phyloP scores from a whole-genome alignment of 768 basidiomycete species.

The Filobasidium floriforme region DNA sequence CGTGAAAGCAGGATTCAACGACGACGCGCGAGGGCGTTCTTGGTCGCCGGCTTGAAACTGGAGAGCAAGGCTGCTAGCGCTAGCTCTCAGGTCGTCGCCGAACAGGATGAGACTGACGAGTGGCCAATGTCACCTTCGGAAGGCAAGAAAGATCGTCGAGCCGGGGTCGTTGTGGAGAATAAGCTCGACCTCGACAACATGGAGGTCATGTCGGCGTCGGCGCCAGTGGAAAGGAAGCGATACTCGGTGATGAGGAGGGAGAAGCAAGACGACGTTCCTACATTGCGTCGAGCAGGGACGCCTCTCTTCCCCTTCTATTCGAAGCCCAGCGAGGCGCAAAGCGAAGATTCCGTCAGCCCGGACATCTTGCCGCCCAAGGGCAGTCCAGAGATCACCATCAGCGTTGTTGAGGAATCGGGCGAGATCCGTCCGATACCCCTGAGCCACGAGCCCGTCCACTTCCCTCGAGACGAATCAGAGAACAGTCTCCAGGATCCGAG shows the following conservation, averaged over 20 bases:
- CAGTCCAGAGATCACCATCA: slow-evolving; percentile 21
- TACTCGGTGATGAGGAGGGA: slow-evolving; percentile 20
- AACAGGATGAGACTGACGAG: slow-evolving; percentile 5
- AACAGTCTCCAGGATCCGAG: neutral
- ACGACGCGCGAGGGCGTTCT: slow-evolving; percentile 22
- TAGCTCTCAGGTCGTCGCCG: neutral
- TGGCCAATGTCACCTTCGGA: neutral
- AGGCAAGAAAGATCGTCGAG: slow-evolving; percentile 13
- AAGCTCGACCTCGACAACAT: slow-evolving; percentile 7
- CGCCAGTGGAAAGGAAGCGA: slow-evolving; percentile 16
- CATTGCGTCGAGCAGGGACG: neutral
- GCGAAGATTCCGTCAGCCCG: neutral
- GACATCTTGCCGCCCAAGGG: neutral
- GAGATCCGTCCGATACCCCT: neutral
- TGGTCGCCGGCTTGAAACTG: slow-evolving; percentile 24
- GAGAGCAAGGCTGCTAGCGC: slow-evolving; percentile 9
- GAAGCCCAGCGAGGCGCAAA: neutral
- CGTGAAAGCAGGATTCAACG: slow-evolving; percentile 6
- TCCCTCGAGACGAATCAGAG: neutral
- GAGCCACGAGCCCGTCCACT: neutral
- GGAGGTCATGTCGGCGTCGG: slow-evolving; percentile 9
- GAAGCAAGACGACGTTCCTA: slow-evolving; percentile 4
- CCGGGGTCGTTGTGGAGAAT: slow-evolving; percentile 13
- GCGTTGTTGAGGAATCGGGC: slow-evolving; percentile 12
- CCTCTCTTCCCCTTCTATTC: slow-evolving; percentile 12